Conservation (phyloP, 805 yeast species). For the Metschnikowia lachancei region DNA sequence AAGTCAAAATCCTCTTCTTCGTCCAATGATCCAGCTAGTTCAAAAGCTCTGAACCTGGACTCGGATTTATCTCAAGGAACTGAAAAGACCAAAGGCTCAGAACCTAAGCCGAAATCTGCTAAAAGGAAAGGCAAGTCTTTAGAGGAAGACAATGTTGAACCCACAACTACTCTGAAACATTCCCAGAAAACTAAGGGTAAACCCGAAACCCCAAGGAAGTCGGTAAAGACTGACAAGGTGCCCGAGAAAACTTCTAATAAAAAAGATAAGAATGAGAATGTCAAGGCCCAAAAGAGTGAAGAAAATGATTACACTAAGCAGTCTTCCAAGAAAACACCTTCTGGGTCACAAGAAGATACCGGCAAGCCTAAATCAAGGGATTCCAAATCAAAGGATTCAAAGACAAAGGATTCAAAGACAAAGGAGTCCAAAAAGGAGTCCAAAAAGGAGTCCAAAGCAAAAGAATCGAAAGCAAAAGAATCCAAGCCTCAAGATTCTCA, state of each 20-base stretch:
- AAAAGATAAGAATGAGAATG: background rate
- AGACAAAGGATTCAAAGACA: background rate
- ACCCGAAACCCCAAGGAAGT: background rate
- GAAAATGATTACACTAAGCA: background rate
- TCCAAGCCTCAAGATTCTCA: background rate
- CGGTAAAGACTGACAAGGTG: background rate
- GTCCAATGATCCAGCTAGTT: background rate
- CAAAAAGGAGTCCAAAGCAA: no score
- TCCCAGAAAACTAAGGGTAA: background rate
- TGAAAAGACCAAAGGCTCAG: background rate
- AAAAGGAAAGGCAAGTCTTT: background rate
- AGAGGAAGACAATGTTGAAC: background rate
- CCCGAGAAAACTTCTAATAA: background rate
- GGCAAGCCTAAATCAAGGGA: background rate
- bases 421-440: no score
- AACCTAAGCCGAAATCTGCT: background rate
- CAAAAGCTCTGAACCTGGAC: background rate
- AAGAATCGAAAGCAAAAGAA: background rate
- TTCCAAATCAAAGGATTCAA: background rate
- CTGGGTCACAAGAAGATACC: background rate
- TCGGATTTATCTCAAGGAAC: background rate
- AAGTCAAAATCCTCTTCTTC: background rate
- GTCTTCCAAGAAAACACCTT: background rate
- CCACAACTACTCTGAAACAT: no score
- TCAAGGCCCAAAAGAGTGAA: background rate